These are phyloP conservation scores for Triticum urartu DNA, from an alignment of 176 grass and related monocot species.

Conservation along the genomic window DNA sequence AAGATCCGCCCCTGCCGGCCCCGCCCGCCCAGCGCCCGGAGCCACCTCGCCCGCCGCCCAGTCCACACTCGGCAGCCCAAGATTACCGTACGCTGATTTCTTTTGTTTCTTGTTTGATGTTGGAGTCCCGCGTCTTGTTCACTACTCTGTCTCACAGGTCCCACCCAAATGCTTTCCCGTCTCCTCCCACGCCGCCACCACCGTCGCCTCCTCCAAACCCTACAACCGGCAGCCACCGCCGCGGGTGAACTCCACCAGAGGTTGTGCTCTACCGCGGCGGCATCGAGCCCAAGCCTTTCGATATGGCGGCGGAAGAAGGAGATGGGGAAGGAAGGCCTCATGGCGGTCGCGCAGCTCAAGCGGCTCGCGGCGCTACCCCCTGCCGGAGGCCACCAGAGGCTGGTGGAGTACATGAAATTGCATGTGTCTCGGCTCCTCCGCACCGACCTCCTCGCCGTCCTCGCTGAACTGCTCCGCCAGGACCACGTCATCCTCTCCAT, in stretches of 20 bases:
- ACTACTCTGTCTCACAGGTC: not conserved
- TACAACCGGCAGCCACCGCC: not conserved
- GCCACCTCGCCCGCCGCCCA: no score
- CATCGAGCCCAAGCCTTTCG: slow-evolving; percentile 67
- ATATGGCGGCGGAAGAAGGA: slow-evolving; percentile 94
- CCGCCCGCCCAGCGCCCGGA: no score
- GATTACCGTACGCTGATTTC: no score
- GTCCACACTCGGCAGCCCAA: no score
- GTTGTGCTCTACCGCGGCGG: slow-evolving; percentile 34
- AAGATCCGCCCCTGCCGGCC: no score
- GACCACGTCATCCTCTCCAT: slow-evolving; percentile 73
- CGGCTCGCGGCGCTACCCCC: slow-evolving; percentile 60
- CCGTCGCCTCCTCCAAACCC: slow-evolving; percentile 27
- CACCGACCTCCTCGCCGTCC: slow-evolving; percentile 81
- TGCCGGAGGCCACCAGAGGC: slow-evolving; percentile 15
- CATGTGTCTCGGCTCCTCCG: slow-evolving; percentile 82
- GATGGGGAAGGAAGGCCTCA: slow-evolving; percentile 95
- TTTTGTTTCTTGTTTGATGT: no score
- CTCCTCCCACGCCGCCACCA: slow-evolving; percentile 28
- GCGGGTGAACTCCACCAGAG: not conserved
- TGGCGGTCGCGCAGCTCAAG: slow-evolving; percentile 85
- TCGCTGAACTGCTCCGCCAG: slow-evolving; percentile 79
- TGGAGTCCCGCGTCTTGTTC: no score
- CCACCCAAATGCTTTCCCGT: slow-evolving; percentile 29
- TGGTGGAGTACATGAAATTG: slow-evolving; percentile 73